Conservation (phyloP, 2,329 filamentous ascomycete species). For the Metarhizium anisopliae region DNA sequence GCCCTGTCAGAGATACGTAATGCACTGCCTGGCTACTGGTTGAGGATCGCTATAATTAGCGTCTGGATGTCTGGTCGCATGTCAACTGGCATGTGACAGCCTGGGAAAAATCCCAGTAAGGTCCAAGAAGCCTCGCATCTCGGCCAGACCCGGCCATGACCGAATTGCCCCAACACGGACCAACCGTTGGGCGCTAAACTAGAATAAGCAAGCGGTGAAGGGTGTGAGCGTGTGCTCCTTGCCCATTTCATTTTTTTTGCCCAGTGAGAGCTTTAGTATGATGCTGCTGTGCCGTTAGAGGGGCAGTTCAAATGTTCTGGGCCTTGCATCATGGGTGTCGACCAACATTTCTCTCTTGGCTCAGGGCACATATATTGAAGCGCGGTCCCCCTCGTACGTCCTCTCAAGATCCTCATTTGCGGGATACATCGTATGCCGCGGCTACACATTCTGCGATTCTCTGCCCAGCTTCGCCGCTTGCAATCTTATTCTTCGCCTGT, state of each 20-base stretch:
- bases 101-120: background rate
- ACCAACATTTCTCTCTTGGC: conserved; percentile 1
- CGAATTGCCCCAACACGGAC: background rate
- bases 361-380: conserved; percentile 1
- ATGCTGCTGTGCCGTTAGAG: conserved; percentile 4
- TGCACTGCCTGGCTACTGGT: background rate
- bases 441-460: background rate
- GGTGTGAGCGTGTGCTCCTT: background rate
- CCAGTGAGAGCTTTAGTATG: background rate
- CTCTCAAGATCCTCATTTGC: background rate
- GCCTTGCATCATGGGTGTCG: background rate
- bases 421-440: conserved; percentile 5
- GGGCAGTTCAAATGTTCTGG: background rate
- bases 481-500: background rate
- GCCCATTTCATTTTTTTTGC: background rate
- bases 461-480: background rate
- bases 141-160: conserved; percentile 1
- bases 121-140: conserved; percentile 9
- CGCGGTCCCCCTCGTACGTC: background rate
- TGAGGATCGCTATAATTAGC: background rate
- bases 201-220: conserved; percentile 13
- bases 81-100: background rate
- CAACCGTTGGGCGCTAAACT: conserved; percentile 11
- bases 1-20: background rate
- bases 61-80: background rate